Conservation (phyloP, 768 basidiomycete genomes). For the Candolleomyces eurysporus region DNA sequence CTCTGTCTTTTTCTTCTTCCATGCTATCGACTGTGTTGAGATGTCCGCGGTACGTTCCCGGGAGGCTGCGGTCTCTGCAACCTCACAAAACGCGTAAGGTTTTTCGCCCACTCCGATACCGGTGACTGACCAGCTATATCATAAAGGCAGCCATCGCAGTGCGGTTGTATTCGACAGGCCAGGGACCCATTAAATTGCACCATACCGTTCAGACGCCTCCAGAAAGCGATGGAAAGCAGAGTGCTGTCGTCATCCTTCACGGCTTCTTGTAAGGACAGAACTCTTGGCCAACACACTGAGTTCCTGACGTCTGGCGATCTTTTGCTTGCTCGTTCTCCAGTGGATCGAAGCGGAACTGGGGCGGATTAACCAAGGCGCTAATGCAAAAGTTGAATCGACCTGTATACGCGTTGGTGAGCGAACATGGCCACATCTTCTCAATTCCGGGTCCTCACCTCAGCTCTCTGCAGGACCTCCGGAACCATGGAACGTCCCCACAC, state of each 20-base stretch:
- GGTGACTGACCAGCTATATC: not conserved
- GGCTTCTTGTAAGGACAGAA: slow-evolving; percentile 53
- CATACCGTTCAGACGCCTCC: not conserved
- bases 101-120: not conserved
- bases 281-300: not conserved
- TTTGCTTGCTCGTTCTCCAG: slow-evolving; percentile 31
- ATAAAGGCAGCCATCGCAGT: not conserved
- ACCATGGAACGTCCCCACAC: slow-evolving; percentile 85
- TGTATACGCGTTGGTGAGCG: slow-evolving; percentile 62
- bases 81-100: not conserved
- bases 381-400: slow-evolving; percentile 55
- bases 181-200: not conserved
- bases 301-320: not conserved
- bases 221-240: slow-evolving; percentile 22
- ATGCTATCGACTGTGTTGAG: not conserved
- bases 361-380: slow-evolving; percentile 74
- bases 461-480: slow-evolving; percentile 61
- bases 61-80: not conserved
- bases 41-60: not conserved
- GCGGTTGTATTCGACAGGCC: not conserved
- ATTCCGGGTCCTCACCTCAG: not conserved
- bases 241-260: slow-evolving; percentile 57
- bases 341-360: slow-evolving; percentile 89
- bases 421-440: not conserved
- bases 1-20: not conserved